Percentiles rank a stretch among this genome's conserved stretches.
Evolutionary conservation across 352 stramenopile genomes (phyloP).

Genomic region (Phytophthora pisi): DNA sequence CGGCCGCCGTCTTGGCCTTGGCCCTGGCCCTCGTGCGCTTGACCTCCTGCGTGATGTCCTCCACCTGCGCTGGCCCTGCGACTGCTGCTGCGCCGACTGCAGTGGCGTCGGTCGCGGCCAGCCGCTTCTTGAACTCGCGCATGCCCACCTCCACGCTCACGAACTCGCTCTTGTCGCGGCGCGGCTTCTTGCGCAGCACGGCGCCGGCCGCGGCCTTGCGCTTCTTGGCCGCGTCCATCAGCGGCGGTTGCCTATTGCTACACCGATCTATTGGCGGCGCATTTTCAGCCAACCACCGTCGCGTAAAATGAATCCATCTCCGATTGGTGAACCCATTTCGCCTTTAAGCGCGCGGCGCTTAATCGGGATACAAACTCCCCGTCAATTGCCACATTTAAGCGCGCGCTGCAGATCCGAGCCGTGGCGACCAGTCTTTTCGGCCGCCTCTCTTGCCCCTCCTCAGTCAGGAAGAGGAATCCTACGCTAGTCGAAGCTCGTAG

Average conservation of each 20-base stretch:
- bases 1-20: conserved; percentile 8
- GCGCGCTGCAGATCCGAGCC: conserved; percentile 32
- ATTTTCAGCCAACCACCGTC: conserved; percentile 8
- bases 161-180: conserved; percentile 67
- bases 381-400: conserved; percentile 25
- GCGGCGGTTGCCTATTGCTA: neutral
- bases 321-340: neutral
- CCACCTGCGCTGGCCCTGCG: conserved; percentile 1
- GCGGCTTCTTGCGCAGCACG: conserved; percentile 39
- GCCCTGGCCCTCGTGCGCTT: conserved; percentile 13
- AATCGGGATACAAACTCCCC: neutral
- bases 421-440: conserved; percentile 34
- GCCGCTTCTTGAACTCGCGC: conserved; percentile 68
- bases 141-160: conserved; percentile 76
- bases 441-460: conserved; percentile 3
- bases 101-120: conserved; percentile 22
- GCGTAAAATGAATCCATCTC: too few species aligned
- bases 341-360: conserved; percentile 17
- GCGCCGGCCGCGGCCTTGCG: conserved; percentile 22
- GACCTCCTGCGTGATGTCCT: conserved; percentile 21
- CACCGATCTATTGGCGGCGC: neutral
- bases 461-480: conserved; percentile 25
- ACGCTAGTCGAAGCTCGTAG: conserved; percentile 1
- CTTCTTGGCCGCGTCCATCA: conserved; percentile 40
- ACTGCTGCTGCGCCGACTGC: too few species aligned